Evolutionary conservation across 163 green algal genomes (phyloP).

Genomic region (Chlorella variabilis): DNA sequence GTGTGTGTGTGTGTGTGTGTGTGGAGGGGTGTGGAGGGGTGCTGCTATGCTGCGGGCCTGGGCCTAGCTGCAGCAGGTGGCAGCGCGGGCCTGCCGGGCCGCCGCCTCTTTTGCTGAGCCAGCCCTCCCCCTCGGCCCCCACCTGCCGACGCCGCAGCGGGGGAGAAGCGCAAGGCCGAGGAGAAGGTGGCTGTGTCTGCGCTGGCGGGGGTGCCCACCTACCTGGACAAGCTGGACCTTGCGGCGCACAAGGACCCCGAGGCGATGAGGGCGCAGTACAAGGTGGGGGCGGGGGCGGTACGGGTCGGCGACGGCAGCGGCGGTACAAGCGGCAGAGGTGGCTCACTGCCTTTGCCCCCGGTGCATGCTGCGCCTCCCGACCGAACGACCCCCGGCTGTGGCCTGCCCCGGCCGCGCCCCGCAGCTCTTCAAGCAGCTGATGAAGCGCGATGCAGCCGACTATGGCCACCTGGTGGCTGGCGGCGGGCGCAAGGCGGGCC

Average conservation of each 20-base stretch:
- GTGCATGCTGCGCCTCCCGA: background rate
- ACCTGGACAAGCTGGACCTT: conserved; percentile 35
- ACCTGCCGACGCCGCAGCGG: too few species aligned
- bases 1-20: background rate
- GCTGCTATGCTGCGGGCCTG: background rate
- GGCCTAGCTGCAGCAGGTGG: too few species aligned
- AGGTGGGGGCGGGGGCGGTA: background rate
- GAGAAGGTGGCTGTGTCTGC: conserved; percentile 30
- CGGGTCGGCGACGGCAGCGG: too few species aligned
- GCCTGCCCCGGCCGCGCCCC: too few species aligned
- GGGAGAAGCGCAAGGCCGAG: conserved; percentile 31
- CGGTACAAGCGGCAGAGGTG: too few species aligned
- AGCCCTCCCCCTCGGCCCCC: too few species aligned
- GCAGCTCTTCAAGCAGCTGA: conserved; percentile 48
- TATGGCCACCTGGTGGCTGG: conserved; percentile 34
- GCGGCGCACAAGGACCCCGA: conserved; percentile 32
- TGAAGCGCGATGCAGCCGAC: conserved; percentile 53
- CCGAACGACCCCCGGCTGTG: too few species aligned
- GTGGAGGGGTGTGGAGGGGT: too few species aligned
- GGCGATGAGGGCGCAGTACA: conserved; percentile 28
- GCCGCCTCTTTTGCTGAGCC: too few species aligned
- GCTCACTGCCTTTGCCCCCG: too few species aligned
- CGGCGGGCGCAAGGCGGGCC: background rate
- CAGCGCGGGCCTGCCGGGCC: too few species aligned
- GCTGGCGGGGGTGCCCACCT: conserved; percentile 17